A percentile compares a stretch with the other conserved stretches of the same genome.
Conservation (phyloP, 2,329 filamentous ascomycete species). For the Xylariales sp. region DNA sequence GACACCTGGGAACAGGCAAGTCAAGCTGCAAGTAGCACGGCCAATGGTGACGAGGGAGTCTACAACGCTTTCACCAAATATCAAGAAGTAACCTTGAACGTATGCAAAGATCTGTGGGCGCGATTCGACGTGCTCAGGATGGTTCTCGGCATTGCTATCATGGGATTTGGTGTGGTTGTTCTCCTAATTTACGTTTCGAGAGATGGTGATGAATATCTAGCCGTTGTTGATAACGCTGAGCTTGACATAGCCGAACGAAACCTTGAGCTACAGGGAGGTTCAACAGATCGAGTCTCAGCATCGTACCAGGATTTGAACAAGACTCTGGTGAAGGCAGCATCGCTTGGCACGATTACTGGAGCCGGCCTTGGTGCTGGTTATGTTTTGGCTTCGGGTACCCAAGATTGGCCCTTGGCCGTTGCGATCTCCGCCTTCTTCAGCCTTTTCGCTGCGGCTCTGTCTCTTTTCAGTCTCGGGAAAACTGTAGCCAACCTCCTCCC, state of each 20-base stretch:
- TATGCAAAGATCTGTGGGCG: conserved; percentile 86
- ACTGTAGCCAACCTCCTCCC: conserved; percentile 56
- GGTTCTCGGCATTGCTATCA: conserved; percentile 70
- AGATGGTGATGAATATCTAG: conserved; percentile 50
- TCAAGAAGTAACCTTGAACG: conserved; percentile 69
- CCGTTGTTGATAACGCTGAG: conserved; percentile 50
- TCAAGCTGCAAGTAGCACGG: conserved; percentile 29
- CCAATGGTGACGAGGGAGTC: conserved; percentile 32
- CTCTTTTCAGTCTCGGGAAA: conserved; percentile 38
- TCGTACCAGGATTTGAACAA: conserved; percentile 33
- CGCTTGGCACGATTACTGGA: conserved; percentile 28
- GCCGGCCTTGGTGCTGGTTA: conserved; percentile 25
- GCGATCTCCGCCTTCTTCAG: conserved; percentile 41
- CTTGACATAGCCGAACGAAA: conserved; percentile 56
- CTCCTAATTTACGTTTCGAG: conserved; percentile 69
- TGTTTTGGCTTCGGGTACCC: conserved; percentile 28
- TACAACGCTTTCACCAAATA: conserved; percentile 65
- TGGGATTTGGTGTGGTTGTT: conserved; percentile 62
- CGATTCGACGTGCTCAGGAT: conserved; percentile 87
- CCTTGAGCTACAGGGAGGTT: conserved; percentile 43
- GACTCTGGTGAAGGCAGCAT: conserved; percentile 31
- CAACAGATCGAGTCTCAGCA: conserved; percentile 18
- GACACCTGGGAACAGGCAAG: conserved; percentile 55
- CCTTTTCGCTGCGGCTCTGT: conserved; percentile 32
- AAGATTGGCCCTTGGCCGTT: conserved; percentile 35